These are phyloP conservation scores for Gliomastix tumulicola DNA, from an alignment of 2,329 filamentous ascomycete species.

Conservation along the genomic window DNA sequence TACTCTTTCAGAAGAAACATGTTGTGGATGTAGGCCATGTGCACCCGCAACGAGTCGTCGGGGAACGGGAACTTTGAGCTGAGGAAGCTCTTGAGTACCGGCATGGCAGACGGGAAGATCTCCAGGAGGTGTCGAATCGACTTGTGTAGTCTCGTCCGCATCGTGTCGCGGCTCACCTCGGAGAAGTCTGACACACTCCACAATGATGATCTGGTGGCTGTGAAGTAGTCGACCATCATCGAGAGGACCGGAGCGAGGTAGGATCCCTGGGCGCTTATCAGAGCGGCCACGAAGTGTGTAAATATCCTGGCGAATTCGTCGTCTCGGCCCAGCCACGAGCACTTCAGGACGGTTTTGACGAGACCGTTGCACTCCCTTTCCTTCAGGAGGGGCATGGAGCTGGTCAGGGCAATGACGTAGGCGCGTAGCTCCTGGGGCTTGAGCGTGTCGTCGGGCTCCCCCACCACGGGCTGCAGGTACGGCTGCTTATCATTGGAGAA, in stretches of 20 bases:
- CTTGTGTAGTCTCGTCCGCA: constrained; percentile 69
- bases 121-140: constrained; percentile 69
- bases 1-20: constrained; percentile 72
- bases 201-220: constrained; percentile 37
- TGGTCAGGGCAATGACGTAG: constrained; percentile 57
- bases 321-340: constrained; percentile 59
- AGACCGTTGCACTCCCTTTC: constrained; percentile 52
- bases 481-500: constrained; percentile 43
- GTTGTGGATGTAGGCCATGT: constrained; percentile 84
- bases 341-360: constrained; percentile 50
- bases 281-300: constrained; percentile 58
- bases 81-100: constrained; percentile 61
- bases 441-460: constrained; percentile 39
- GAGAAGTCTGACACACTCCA: constrained; percentile 46
- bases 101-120: constrained; percentile 73
- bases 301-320: constrained; percentile 61
- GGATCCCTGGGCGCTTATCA: constrained; percentile 77
- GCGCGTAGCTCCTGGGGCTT: constrained; percentile 50
- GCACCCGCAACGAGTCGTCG: constrained; percentile 68
- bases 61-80: constrained; percentile 66
- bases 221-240: constrained; percentile 77
- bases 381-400: constrained; percentile 51
- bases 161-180: constrained; percentile 53
- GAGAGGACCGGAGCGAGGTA: constrained; percentile 69
- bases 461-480: constrained; percentile 27